Percentiles rank a stretch among this genome's conserved stretches.
Evolutionary conservation across 2,329 filamentous ascomycete species (phyloP).

Genomic region (Verticillium nubilum): DNA sequence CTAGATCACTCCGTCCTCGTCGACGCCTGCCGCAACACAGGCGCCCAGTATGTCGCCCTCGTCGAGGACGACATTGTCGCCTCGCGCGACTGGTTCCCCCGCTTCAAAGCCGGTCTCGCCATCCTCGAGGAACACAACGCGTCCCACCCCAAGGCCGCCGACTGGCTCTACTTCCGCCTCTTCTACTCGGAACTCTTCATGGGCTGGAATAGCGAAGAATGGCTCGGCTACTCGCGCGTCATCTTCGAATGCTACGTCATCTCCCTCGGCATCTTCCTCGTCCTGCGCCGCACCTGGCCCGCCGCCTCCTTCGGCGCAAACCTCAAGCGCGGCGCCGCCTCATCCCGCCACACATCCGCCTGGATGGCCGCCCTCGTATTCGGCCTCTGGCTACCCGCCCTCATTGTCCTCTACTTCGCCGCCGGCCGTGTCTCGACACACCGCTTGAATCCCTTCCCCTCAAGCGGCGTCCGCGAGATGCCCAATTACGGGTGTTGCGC

Average conservation of each 20-base stretch:
- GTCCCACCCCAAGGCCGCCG: conserved; percentile 8
- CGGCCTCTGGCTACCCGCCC: conserved; percentile 25
- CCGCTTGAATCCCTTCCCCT: conserved; percentile 13
- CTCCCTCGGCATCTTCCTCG: conserved; percentile 14
- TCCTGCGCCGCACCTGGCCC: not conserved
- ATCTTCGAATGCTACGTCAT: conserved; percentile 20
- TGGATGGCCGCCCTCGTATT: conserved; percentile 16
- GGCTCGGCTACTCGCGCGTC: conserved; percentile 19
- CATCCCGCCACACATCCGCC: conserved; percentile 13
- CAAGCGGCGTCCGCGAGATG: conserved; percentile 25
- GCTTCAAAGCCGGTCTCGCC: conserved; percentile 19
- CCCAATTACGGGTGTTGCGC: conserved; percentile 31
- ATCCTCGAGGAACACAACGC: conserved; percentile 19
- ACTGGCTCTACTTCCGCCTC: conserved; percentile 29
- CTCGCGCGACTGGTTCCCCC: conserved; percentile 25
- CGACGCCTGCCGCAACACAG: conserved; percentile 21
- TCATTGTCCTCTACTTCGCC: conserved; percentile 22
- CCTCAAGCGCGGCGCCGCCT: not conserved
- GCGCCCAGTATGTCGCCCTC: conserved; percentile 26
- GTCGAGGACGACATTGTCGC: conserved; percentile 32
- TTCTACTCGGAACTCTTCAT: conserved; percentile 32
- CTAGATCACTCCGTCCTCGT: conserved; percentile 26
- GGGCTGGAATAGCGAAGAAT: conserved; percentile 31
- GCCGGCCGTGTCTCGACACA: conserved; percentile 20
- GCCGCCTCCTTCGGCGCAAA: not conserved